Evolutionary conservation across 768 basidiomycete genomes (phyloP).

Genomic region (Sporobolomyces phaffii): DNA sequence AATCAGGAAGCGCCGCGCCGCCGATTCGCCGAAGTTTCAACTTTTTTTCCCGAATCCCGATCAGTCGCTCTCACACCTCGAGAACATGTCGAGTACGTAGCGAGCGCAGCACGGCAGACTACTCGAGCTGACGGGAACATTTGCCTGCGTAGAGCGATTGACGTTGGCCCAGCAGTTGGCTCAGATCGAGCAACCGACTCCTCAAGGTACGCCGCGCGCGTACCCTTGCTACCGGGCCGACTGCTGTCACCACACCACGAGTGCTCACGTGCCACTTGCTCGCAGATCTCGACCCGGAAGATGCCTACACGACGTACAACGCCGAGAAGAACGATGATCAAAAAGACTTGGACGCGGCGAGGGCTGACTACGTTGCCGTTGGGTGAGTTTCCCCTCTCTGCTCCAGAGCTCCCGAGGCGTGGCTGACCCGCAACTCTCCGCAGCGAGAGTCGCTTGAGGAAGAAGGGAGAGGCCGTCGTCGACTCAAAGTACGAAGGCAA

Average conservation of each 20-base stretch:
- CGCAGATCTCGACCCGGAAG: slow-evolving; percentile 71
- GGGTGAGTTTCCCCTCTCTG: slow-evolving; percentile 68
- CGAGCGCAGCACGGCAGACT: no score
- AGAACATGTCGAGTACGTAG: slow-evolving; percentile 2
- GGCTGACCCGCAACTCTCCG: not conserved
- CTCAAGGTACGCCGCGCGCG: slow-evolving; percentile 55
- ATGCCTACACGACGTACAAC: slow-evolving; percentile 52
- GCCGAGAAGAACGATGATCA: slow-evolving; percentile 49
- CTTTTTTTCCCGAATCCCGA: no score
- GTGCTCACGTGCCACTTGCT: not conserved
- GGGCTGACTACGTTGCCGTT: slow-evolving; percentile 79
- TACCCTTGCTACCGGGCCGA: slow-evolving; percentile 13
- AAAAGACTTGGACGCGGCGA: slow-evolving; percentile 47
- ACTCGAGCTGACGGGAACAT: not conserved
- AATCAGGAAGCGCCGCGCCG: no score
- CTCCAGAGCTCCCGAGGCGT: no score
- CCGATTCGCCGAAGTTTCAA: no score
- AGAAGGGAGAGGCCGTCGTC: slow-evolving; percentile 58
- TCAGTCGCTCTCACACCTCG: no score
- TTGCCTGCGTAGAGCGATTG: slow-evolving; percentile 36
- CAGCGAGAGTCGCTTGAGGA: slow-evolving; percentile 67
- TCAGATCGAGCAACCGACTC: slow-evolving; percentile 65
- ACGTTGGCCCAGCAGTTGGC: slow-evolving; percentile 65
- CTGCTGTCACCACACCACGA: no score
- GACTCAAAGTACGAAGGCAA: slow-evolving; percentile 76